Evolutionary conservation across 441 rosid species (phyloP).

Genomic region (Adansonia gregorii): DNA sequence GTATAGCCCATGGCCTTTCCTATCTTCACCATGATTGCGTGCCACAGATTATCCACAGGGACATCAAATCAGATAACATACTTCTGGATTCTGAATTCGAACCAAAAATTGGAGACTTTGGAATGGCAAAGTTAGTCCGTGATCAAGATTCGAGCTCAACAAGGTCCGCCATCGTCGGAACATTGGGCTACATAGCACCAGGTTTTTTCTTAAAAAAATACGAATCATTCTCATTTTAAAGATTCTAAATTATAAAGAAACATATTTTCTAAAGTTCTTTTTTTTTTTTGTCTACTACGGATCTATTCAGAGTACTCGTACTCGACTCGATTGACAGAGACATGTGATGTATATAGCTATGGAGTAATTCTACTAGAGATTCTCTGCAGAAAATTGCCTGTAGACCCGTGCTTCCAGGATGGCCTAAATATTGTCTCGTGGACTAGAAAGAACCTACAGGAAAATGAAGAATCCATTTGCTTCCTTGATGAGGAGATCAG

Average conservation of each 20-base stretch:
- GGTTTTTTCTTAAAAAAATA: slow-evolving; percentile 25
- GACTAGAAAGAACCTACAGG: slow-evolving; percentile 32
- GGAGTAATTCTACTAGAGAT: slow-evolving; percentile 42
- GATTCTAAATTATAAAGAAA: not conserved
- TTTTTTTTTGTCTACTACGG: too few species aligned
- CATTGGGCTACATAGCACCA: slow-evolving; percentile 63
- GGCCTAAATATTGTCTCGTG: slow-evolving; percentile 34
- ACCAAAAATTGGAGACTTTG: slow-evolving; percentile 55
- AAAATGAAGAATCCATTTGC: slow-evolving; percentile 34
- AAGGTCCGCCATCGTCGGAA: slow-evolving; percentile 49
- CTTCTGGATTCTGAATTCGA: slow-evolving; percentile 49
- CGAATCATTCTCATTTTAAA: not conserved
- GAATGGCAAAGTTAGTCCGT: slow-evolving; percentile 43
- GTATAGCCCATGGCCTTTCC: slow-evolving; percentile 52
- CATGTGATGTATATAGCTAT: slow-evolving; percentile 40
- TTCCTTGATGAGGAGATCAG: slow-evolving; percentile 42
- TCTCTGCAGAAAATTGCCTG: slow-evolving; percentile 38
- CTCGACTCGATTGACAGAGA: slow-evolving; percentile 36
- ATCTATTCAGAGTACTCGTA: slow-evolving; percentile 39
- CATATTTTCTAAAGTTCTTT: not conserved
- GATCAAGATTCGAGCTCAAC: slow-evolving; percentile 39
- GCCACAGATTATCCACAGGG: slow-evolving; percentile 52
- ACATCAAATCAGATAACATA: slow-evolving; percentile 50
- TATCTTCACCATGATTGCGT: slow-evolving; percentile 57
- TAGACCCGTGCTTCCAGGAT: slow-evolving; percentile 43